Evolutionary conservation across 257 asterid species (phyloP).

Genomic region (Solanum acaule): DNA sequence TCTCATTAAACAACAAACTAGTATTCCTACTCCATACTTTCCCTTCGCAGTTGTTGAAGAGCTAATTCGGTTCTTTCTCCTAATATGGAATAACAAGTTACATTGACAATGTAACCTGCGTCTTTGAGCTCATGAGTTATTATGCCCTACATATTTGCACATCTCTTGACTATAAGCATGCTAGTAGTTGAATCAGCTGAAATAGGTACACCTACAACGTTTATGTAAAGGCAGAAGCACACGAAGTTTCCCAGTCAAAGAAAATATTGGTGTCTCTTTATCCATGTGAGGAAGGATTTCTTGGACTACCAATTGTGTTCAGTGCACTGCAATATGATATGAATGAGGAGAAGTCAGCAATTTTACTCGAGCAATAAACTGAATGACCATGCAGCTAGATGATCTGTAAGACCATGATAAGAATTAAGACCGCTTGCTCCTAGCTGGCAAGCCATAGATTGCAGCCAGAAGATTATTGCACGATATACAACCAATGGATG

Average conservation of each 20-base stretch:
- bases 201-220: not conserved
- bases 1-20: not conserved
- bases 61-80: no score
- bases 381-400: not conserved
- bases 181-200: not conserved
- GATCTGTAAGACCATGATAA: not conserved
- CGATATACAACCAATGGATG: not conserved
- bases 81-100: not conserved
- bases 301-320: not conserved
- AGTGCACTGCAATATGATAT: not conserved
- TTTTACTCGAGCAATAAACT: not conserved
- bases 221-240: not conserved
- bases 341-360: not conserved
- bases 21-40: no score
- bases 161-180: not conserved
- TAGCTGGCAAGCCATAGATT: not conserved
- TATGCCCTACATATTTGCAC: not conserved
- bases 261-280: not conserved
- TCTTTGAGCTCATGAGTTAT: no score
- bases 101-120: not conserved
- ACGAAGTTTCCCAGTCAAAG: not conserved
- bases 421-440: not conserved
- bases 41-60: no score
- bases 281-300: not conserved
- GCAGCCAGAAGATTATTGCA: not conserved